These are phyloP conservation scores for Sicyos baderoa DNA, from an alignment of 306 rosid genomes.

Conservation along the genomic window DNA sequence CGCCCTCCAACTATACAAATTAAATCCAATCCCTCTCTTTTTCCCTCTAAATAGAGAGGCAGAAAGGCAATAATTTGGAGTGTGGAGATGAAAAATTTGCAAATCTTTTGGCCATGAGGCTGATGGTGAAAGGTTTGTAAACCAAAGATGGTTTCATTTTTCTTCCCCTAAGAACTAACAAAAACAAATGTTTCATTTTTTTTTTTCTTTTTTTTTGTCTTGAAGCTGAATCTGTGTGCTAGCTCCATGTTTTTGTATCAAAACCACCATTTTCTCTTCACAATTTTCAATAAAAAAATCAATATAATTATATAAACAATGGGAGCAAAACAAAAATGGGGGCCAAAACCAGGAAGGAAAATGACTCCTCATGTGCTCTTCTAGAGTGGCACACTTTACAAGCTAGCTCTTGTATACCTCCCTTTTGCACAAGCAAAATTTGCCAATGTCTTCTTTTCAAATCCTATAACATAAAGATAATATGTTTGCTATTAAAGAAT, in stretches of 20 bases:
- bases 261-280: not conserved
- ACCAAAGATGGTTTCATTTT: not conserved
- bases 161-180: not conserved
- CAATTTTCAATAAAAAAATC: not conserved
- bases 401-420: not conserved
- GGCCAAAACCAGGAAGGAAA: not conserved
- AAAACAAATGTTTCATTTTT: not conserved
- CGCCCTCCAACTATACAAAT: no score
- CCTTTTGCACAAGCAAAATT: not conserved
- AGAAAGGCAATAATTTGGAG: not conserved
- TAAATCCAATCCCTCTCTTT: not conserved
- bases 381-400: not conserved
- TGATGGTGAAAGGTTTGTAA: not conserved
- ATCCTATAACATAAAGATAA: not conserved
- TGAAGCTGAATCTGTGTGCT: conserved; percentile 11
- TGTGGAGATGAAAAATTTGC: not conserved
- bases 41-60: not conserved
- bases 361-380: not conserved
- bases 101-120: conserved; percentile 12
- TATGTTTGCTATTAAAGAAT: not conserved
- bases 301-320: not conserved
- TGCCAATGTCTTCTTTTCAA: not conserved
- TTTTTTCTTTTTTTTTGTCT: conserved; percentile 1
- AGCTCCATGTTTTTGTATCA: not conserved
- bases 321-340: not conserved